Conservation (phyloP, 495 filamentous ascomycete genomes). For the Penicillium egyptiacum region DNA sequence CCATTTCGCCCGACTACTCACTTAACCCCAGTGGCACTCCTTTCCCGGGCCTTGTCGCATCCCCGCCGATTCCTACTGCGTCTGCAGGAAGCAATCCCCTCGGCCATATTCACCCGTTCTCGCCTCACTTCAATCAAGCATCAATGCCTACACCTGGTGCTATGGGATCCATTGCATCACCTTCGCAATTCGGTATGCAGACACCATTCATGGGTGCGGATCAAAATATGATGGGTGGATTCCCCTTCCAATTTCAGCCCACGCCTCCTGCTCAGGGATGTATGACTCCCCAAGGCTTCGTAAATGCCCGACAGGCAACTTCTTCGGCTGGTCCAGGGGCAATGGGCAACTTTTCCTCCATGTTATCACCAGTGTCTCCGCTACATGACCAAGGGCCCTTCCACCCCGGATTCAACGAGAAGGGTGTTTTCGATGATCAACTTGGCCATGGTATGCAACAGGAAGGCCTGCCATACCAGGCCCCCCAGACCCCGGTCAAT, state of each 20-base stretch:
- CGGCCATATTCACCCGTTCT: slow-evolving; percentile 41
- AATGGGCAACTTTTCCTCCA: slow-evolving; percentile 42
- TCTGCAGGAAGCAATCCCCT: slow-evolving; percentile 47
- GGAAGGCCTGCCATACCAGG: slow-evolving; percentile 31
- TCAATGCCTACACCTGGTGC: slow-evolving; percentile 55
- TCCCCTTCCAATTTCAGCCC: slow-evolving; percentile 46
- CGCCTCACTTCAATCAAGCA: slow-evolving; percentile 50
- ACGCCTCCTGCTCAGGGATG: slow-evolving; percentile 46
- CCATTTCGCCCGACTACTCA: slow-evolving; percentile 73
- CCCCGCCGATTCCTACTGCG: slow-evolving; percentile 52
- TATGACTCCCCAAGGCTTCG: slow-evolving; percentile 47
- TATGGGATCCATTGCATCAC: slow-evolving; percentile 59
- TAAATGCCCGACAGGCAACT: slow-evolving; percentile 40
- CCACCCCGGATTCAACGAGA: slow-evolving; percentile 36
- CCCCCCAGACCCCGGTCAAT: slow-evolving; percentile 36
- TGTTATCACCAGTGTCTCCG: slow-evolving; percentile 48
- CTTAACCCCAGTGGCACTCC: slow-evolving; percentile 57
- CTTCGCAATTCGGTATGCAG: slow-evolving; percentile 49
- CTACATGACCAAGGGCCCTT: slow-evolving; percentile 40
- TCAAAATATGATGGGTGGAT: slow-evolving; percentile 38
- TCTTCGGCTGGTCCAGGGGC: slow-evolving; percentile 32
- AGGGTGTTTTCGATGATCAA: slow-evolving; percentile 29
- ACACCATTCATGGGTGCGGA: slow-evolving; percentile 47
- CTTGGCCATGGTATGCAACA: slow-evolving; percentile 26
- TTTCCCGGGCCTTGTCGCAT: slow-evolving; percentile 59